A percentile compares a stretch with the other conserved stretches of the same genome.
Conservation (phyloP, 306 rosid species). For the Trichosanthes cucumerina region DNA sequence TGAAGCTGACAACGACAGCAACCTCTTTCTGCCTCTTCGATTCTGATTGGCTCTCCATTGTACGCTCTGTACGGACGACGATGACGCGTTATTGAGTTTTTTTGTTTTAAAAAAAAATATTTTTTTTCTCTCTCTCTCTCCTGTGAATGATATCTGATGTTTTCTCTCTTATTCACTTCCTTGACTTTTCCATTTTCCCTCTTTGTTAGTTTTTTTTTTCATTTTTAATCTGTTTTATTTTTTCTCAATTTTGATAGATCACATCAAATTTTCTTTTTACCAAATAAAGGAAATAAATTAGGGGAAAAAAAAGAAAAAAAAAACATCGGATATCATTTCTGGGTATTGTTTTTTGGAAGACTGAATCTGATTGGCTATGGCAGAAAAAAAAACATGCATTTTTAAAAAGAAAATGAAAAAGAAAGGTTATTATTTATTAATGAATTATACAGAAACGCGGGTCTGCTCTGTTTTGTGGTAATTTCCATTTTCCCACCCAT, state of each 20-base stretch:
- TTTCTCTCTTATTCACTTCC: too few species aligned
- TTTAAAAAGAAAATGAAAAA: background rate
- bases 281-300: background rate
- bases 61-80: background rate
- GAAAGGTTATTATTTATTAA: background rate
- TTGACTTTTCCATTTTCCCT: background rate
- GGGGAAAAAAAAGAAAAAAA: too few species aligned
- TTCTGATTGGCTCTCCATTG: conserved; percentile 8
- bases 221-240: background rate
- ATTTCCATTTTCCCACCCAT: background rate
- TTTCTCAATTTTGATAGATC: background rate
- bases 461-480: background rate
- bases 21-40: background rate
- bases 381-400: background rate
- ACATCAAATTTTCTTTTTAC: background rate
- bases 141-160: background rate
- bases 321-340: too few species aligned
- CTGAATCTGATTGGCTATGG: background rate
- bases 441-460: background rate
- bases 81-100: background rate
- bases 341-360: too few species aligned
- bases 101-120: background rate
- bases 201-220: background rate
- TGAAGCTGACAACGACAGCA: background rate
- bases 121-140: background rate